These are phyloP conservation scores for Daldinia eschscholtzii DNA, from an alignment of 2,329 filamentous ascomycete species.

Conservation along the genomic window DNA sequence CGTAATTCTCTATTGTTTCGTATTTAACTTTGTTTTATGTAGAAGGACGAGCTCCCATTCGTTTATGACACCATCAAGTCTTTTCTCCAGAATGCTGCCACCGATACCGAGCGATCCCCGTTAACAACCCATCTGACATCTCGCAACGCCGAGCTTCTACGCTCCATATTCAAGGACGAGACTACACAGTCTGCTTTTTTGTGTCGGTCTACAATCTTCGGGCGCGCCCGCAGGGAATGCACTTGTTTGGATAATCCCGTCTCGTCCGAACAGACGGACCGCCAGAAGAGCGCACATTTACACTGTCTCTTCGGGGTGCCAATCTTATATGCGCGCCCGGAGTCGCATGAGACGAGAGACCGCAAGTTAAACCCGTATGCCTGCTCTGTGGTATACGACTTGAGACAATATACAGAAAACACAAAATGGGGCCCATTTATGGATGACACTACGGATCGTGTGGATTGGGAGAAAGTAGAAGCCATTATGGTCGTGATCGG, in stretches of 20 bases:
- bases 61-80: slow-evolving; percentile 61
- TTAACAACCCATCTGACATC: slow-evolving; percentile 59
- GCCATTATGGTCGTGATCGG: slow-evolving; percentile 77
- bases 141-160: slow-evolving; percentile 61
- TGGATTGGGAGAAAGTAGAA: slow-evolving; percentile 87
- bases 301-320: slow-evolving; percentile 78
- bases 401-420: slow-evolving; percentile 72
- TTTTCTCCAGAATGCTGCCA: slow-evolving; percentile 61
- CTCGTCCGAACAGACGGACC: slow-evolving; percentile 57
- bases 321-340: slow-evolving; percentile 54
- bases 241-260: slow-evolving; percentile 27
- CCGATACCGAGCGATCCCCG: slow-evolving; percentile 51
- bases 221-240: slow-evolving; percentile 62
- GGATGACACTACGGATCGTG: slow-evolving; percentile 69
- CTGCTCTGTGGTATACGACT: slow-evolving; percentile 77
- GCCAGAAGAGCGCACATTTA: slow-evolving; percentile 77
- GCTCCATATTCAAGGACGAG: slow-evolving; percentile 59
- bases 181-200: slow-evolving; percentile 71
- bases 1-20: background rate
- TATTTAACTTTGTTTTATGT: slow-evolving; percentile 15
- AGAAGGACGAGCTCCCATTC: slow-evolving; percentile 62
- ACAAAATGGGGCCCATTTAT: slow-evolving; percentile 80
- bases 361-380: slow-evolving; percentile 69
- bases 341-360: slow-evolving; percentile 52
- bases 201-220: slow-evolving; percentile 72